Conservation (phyloP, 2,329 filamentous ascomycete species). For the Madurella mycetomatis region DNA sequence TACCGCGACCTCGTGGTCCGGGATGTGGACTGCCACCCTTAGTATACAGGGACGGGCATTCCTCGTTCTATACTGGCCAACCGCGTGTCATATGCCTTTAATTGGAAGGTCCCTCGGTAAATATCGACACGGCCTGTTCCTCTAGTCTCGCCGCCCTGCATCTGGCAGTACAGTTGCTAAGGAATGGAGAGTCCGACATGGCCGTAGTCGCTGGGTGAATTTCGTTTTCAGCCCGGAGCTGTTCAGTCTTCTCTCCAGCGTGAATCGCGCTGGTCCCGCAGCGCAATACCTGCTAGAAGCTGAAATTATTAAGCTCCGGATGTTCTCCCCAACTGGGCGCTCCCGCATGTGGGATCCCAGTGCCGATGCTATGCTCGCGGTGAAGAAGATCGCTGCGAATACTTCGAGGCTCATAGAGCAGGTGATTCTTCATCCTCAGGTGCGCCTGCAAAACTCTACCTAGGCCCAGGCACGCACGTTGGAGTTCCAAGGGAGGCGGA, state of each 20-base stretch:
- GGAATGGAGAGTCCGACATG: slow-evolving; percentile 36
- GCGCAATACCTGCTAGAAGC: neutral
- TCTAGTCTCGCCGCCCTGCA: slow-evolving; percentile 44
- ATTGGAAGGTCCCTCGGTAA: slow-evolving; percentile 44
- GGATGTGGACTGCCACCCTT: slow-evolving; percentile 32
- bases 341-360: slow-evolving; percentile 46
- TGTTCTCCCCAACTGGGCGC: slow-evolving; percentile 41
- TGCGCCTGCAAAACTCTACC: no score
- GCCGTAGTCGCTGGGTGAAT: slow-evolving; percentile 43
- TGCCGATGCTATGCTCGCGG: slow-evolving; percentile 55
- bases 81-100: slow-evolving; percentile 44
- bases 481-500: slow-evolving; percentile 42
- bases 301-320: slow-evolving; percentile 30
- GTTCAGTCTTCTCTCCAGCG: slow-evolving; percentile 39
- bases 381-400: slow-evolving; percentile 44
- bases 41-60: slow-evolving; percentile 41
- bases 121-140: slow-evolving; percentile 49
- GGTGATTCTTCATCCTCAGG: slow-evolving; percentile 8
- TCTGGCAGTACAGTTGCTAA: slow-evolving; percentile 39
- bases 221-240: slow-evolving; percentile 41
- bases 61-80: slow-evolving; percentile 40
- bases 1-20: slow-evolving; percentile 33
- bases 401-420: slow-evolving; percentile 45
- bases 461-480: slow-evolving; percentile 19
- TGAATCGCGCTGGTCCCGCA: neutral